phyloP scores from a whole-genome alignment of 2,329 filamentous ascomycete species.

The Paracorniculantispora psalliotae region DNA sequence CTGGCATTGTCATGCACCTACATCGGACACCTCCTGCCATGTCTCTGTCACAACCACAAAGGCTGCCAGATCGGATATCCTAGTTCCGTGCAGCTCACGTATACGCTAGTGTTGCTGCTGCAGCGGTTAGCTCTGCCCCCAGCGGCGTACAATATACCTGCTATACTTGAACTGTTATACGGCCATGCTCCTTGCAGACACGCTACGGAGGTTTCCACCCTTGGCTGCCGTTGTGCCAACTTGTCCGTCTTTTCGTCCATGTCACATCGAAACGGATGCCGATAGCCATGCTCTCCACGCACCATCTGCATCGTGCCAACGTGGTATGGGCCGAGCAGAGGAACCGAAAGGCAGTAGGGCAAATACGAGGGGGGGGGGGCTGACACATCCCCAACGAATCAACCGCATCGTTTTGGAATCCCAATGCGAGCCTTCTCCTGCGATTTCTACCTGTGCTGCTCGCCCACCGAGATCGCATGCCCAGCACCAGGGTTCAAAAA shows the following conservation, averaged over 20 bases:
- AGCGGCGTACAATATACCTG: background rate
- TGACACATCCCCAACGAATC: background rate
- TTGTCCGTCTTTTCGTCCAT: background rate
- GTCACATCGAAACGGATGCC: background rate
- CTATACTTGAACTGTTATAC: background rate
- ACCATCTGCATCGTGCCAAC: background rate
- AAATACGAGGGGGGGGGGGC: background rate
- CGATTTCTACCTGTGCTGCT: background rate
- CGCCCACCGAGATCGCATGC: background rate
- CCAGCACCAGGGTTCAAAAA: background rate
- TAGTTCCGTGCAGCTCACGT: background rate
- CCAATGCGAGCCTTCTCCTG: background rate
- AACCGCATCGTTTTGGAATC: background rate
- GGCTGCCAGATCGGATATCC: background rate
- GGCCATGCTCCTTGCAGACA: background rate
- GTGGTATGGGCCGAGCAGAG: background rate
- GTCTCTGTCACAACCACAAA: background rate
- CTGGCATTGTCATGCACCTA: too few relatives aligned
- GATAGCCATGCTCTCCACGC: background rate
- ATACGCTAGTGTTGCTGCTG: background rate
- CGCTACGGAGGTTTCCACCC: background rate
- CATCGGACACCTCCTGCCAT: background rate
- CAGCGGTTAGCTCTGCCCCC: background rate
- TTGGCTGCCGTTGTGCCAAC: background rate
- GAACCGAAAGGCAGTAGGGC: too few relatives aligned